phyloP scores from a whole-genome alignment of 2,329 filamentous ascomycete species.

The Ascomycota sp. region DNA sequence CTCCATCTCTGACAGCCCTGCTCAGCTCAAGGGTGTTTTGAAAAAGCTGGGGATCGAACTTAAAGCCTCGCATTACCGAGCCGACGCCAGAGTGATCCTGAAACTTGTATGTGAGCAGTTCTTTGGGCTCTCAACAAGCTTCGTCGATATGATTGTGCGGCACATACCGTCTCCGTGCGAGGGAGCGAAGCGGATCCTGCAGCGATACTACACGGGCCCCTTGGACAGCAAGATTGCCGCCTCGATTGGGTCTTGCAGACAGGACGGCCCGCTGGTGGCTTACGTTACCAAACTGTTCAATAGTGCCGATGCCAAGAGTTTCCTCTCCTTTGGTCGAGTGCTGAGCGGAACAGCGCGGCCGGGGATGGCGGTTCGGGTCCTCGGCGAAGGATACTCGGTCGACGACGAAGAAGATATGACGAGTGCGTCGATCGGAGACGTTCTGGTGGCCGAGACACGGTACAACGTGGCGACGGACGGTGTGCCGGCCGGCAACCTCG shows the following conservation, averaged over 20 bases:
- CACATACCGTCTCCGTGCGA: conserved; percentile 76
- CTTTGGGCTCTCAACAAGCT: conserved; percentile 73
- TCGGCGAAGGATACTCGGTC: conserved; percentile 87
- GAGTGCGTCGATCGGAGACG: conserved; percentile 60
- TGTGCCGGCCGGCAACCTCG: conserved; percentile 83
- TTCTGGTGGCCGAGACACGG: conserved; percentile 77
- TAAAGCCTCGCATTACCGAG: conserved; percentile 82
- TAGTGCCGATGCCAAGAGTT: conserved; percentile 72
- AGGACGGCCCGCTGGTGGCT: conserved; percentile 78
- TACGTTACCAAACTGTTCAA: conserved; percentile 90
- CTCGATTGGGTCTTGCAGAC: conserved; percentile 65
- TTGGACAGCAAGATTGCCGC: conserved; percentile 61
- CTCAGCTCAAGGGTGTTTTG: conserved; percentile 63
- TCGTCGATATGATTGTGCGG: conserved; percentile 86
- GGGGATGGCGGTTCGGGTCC: conserved; percentile 66
- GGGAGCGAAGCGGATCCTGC: conserved; percentile 54
- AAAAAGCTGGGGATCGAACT: conserved; percentile 61
- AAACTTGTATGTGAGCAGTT: conserved; percentile 87
- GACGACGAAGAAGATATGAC: conserved; percentile 98
- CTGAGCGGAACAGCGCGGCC: conserved; percentile 79
- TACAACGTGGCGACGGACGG: conserved; percentile 88
- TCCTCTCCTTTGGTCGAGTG: conserved; percentile 77
- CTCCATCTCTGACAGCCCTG: conserved; percentile 76
- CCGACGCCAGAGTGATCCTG: conserved; percentile 73
- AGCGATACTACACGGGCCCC: conserved; percentile 83